phyloP scores from a whole-genome alignment of 139 green algal genomes.

The Diplosphaera chodatii region DNA sequence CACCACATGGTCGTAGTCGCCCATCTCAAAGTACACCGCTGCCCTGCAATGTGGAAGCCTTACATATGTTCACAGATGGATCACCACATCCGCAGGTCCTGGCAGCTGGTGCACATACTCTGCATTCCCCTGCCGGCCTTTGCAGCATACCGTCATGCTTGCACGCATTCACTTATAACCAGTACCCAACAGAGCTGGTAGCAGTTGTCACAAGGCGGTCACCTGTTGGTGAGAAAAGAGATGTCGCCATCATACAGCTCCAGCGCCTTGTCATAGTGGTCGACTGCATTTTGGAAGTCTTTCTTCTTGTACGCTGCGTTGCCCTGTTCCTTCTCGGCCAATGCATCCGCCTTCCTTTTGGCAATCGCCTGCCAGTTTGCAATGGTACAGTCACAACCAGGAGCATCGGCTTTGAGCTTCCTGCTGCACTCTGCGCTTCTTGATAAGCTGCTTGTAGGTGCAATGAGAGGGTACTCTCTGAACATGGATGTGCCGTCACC shows the following conservation, averaged over 20 bases:
- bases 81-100: no score
- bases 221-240: conserved; percentile 93
- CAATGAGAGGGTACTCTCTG: no score
- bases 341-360: conserved; percentile 38
- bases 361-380: conserved; percentile 12
- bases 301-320: conserved; percentile 93
- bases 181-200: background rate
- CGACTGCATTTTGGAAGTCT: conserved; percentile 82
- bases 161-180: background rate
- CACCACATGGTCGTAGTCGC: conserved; percentile 71
- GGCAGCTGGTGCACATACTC: no score
- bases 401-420: no score
- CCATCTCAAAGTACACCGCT: conserved; percentile 91
- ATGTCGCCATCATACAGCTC: conserved; percentile 87
- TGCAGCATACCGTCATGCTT: no score
- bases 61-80: no score
- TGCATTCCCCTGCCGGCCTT: no score
- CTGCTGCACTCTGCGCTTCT: no score
- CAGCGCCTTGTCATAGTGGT: conserved; percentile 81
- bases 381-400: no score
- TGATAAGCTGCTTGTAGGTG: no score
- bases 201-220: background rate
- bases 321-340: conserved; percentile 80
- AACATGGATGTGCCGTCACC: no score
- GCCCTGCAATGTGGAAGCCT: conserved; percentile 36